A percentile compares a stretch with the other conserved stretches of the same genome.
Evolutionary conservation across 2,329 filamentous ascomycete genomes (phyloP).

Genomic region (Purpureocillium lavendulum): DNA sequence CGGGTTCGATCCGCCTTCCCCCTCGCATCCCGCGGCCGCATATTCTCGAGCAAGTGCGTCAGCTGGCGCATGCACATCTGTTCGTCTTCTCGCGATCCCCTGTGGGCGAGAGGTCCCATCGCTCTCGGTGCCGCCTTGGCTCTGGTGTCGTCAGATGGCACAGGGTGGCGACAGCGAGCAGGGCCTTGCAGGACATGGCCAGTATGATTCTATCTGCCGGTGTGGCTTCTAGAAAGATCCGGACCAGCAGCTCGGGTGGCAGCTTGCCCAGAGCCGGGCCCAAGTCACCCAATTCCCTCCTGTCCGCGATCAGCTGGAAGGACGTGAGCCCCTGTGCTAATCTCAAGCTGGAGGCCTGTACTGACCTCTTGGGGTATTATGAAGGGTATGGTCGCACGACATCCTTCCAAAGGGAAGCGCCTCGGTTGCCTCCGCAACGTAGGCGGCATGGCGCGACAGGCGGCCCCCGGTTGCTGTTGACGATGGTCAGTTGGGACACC

Average conservation of each 20-base stretch:
- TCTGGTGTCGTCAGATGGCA: not conserved
- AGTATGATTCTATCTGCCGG: not conserved
- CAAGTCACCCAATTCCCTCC: too few species aligned
- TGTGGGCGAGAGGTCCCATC: constrained; percentile 1
- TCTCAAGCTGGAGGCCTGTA: too few species aligned
- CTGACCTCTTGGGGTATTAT: not conserved
- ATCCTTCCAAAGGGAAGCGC: not conserved
- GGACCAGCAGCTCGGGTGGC: not conserved
- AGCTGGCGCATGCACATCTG: not conserved
- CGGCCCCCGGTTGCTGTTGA: not conserved
- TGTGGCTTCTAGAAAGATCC: not conserved
- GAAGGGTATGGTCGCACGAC: not conserved
- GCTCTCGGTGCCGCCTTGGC: not conserved
- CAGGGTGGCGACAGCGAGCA: not conserved
- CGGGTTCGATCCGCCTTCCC: constrained; percentile 8
- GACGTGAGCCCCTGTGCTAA: not conserved
- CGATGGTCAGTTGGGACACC: too few species aligned
- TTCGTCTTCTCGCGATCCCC: too few species aligned
- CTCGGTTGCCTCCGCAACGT: not conserved
- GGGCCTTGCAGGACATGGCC: not conserved
- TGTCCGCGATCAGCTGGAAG: not conserved
- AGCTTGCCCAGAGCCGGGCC: not conserved
- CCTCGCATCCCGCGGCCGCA: constrained; percentile 8
- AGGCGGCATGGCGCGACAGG: not conserved
- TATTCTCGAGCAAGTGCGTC: constrained; percentile 10